These are phyloP conservation scores for Pseudogymnoascus sp. DNA, from an alignment of 2,329 filamentous ascomycete genomes.

Conservation along the genomic window DNA sequence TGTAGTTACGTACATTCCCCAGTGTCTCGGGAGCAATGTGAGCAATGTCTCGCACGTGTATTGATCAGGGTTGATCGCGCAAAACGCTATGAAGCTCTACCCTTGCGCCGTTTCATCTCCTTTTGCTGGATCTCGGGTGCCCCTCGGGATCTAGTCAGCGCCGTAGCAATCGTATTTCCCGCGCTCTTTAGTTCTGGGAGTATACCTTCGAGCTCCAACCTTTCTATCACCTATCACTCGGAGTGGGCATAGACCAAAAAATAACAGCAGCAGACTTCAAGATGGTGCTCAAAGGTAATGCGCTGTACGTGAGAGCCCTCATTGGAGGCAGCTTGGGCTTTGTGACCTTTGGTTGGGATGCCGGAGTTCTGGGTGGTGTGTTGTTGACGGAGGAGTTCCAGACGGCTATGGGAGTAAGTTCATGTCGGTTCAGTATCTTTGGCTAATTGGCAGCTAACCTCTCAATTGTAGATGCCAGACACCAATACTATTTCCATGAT, in stretches of 20 bases:
- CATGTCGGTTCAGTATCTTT: background rate
- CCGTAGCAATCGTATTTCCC: background rate
- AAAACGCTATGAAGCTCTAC: slow-evolving; percentile 9
- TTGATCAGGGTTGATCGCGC: slow-evolving; percentile 13
- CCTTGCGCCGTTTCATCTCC: background rate
- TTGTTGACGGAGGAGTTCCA: slow-evolving; percentile 26
- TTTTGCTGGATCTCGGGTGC: background rate
- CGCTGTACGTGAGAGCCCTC: background rate
- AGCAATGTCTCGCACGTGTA: slow-evolving; percentile 17
- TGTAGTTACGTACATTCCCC: slow-evolving; percentile 9
- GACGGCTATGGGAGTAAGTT: slow-evolving; percentile 25
- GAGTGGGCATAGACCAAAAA: background rate
- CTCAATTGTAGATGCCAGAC: slow-evolving; percentile 19
- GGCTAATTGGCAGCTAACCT: background rate
- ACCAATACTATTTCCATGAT: slow-evolving; percentile 27
- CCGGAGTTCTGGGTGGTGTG: slow-evolving; percentile 30
- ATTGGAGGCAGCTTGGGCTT: slow-evolving; percentile 22
- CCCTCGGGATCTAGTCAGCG: background rate
- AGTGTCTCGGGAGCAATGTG: slow-evolving; percentile 11
- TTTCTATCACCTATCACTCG: background rate
- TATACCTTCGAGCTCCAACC: background rate
- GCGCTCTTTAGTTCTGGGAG: background rate
- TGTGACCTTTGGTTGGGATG: slow-evolving; percentile 31
- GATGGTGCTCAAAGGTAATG: slow-evolving; percentile 6
- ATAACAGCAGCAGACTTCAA: background rate